Base-by-base conservation (phyloP, 1,139 yeast species). In the Oligophagozyma castellii region DNA sequence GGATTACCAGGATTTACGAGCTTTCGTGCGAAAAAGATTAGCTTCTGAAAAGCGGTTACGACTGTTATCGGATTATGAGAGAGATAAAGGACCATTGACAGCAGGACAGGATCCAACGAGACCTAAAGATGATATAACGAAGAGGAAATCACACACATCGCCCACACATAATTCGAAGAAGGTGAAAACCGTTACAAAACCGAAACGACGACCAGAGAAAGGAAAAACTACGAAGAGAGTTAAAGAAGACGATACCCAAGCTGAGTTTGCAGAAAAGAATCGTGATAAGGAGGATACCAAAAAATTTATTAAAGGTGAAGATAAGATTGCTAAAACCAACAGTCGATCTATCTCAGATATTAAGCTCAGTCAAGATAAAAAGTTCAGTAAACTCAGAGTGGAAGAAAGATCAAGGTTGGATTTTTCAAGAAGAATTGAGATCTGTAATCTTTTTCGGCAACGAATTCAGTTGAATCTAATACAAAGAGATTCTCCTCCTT, bases 391-490 rank as follows among this genome's bases (percentile, higher is more conserved):
- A 11, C n/a, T 14, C 10, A 18, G 22, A 7, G 19, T 29, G 4
- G 26, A 16, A 24, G 35, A 31, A 24, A 39, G 36, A 27, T 35
- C 33, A 8, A 45, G 39, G 24, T 35, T 50, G 12, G 55, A 51
- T 31, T 34, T 35, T 20, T 28, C 43, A 11, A 40, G 48, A 12
- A 40, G 43, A 22, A 31, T 44, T 3, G 54, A 49, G 28, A 49
- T 49, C 12, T 42, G 49, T 6, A 28, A 38, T 20, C 30, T 50
- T 8, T 43, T 51, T 16, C 44, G 56, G 11, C 39, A 53, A 19
- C 46, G 50, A 30, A 38, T 51, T 12, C 56, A 51, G 28, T 40
- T 40, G 22, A 47, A 48, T 29, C 27, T 51, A 28, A 41, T 51
- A 12, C 56, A 51, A 32, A 39, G 56, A 23, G 47, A 43, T 8